phyloP scores from a whole-genome alignment of 2,329 filamentous ascomycete species.

The Claviceps pazoutovae region DNA sequence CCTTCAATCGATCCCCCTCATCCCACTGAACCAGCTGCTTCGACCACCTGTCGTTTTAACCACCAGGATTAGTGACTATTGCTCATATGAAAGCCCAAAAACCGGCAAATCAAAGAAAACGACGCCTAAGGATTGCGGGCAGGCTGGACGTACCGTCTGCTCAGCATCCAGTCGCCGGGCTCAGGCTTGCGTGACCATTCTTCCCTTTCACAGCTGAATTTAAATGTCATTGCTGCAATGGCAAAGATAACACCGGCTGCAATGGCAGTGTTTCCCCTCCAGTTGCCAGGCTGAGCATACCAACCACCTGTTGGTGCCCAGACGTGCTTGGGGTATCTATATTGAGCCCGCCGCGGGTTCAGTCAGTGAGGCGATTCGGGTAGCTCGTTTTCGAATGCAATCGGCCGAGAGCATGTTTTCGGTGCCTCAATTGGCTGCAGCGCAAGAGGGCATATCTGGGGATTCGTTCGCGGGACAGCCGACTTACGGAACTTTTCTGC shows the following conservation, averaged over 20 bases:
- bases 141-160: conserved; percentile 54
- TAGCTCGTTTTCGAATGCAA: conserved; percentile 1
- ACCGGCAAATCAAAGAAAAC: too few relatives aligned
- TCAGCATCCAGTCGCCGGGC: conserved; percentile 65
- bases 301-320: conserved; percentile 97
- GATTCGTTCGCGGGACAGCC: background rate
- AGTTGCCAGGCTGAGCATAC: conserved; percentile 91
- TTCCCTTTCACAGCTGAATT: conserved; percentile 60
- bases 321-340: conserved; percentile 93
- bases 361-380: background rate
- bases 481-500: conserved; percentile 49
- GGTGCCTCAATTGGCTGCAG: conserved; percentile 4
- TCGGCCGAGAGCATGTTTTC: conserved; percentile 4
- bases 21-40: conserved; percentile 32
- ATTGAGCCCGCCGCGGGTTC: background rate
- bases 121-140: too few relatives aligned
- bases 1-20: conserved; percentile 25
- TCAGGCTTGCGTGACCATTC: conserved; percentile 62
- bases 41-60: conserved; percentile 24
- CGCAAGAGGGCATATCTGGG: background rate
- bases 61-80: background rate
- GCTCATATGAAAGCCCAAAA: background rate
- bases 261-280: conserved; percentile 80
- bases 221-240: conserved; percentile 55
- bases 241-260: conserved; percentile 55